Conservation (phyloP, 2,329 filamentous ascomycete genomes). For the Aspergillus jensenii region DNA sequence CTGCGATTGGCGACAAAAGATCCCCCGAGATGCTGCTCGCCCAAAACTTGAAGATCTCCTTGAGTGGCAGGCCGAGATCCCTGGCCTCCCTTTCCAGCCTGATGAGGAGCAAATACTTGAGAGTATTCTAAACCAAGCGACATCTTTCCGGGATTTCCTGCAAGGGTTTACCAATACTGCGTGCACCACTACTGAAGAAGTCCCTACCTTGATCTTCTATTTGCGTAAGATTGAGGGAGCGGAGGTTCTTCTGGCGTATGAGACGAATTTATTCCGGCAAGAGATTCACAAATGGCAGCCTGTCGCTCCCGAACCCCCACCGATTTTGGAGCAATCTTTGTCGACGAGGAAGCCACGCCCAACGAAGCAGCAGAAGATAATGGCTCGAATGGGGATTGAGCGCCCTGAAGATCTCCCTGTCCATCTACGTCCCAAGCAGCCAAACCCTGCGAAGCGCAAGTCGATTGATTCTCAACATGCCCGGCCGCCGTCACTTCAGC, state of each 20-base stretch:
- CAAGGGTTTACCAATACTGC: conserved; percentile 76
- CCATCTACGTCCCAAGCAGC: conserved; percentile 74
- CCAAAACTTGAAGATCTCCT: conserved; percentile 91
- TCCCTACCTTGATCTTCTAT: conserved; percentile 89
- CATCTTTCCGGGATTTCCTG: conserved; percentile 80
- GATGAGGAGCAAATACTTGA: conserved; percentile 86
- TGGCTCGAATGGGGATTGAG: conserved; percentile 82
- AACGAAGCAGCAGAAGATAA: conserved; percentile 94
- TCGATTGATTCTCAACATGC: conserved; percentile 51
- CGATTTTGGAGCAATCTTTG: conserved; percentile 79
- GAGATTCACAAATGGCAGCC: conserved; percentile 94
- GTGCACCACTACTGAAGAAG: conserved; percentile 78
- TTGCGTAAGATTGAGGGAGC: conserved; percentile 96
- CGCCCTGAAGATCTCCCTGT: conserved; percentile 89
- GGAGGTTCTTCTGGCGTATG: conserved; percentile 83
- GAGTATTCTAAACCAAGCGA: conserved; percentile 83
- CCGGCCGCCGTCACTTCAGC: conserved; percentile 31
- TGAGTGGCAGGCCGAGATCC: conserved; percentile 80
- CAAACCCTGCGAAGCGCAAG: conserved; percentile 68
- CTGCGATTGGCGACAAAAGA: conserved; percentile 95
- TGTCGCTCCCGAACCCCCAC: conserved; percentile 81
- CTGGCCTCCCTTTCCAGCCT: conserved; percentile 82
- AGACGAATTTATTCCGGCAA: conserved; percentile 97
- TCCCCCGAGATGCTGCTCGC: conserved; percentile 90
- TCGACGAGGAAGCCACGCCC: conserved; percentile 94